These are phyloP conservation scores for Cryptococcus jaspeensis DNA, from an alignment of 1,284 basidiomycete species.

Conservation along the genomic window DNA sequence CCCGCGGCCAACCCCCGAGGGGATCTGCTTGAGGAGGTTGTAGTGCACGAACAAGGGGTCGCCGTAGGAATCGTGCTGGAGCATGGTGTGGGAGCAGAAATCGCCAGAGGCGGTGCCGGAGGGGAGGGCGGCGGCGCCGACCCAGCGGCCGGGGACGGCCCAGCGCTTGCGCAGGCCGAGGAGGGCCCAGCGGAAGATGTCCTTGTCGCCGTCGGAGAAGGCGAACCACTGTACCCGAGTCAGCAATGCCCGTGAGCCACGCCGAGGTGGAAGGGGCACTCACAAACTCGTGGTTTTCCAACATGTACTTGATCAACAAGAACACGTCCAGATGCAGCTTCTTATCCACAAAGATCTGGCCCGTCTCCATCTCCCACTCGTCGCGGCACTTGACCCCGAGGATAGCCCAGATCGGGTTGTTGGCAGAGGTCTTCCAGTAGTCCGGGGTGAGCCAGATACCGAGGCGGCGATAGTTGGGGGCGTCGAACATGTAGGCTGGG, in stretches of 20 bases:
- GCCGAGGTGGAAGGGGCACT: slow-evolving; percentile 2
- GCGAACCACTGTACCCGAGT: slow-evolving; percentile 54
- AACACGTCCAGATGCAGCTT: slow-evolving; percentile 53
- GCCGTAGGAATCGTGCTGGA: slow-evolving; percentile 54
- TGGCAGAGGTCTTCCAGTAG: slow-evolving; percentile 52
- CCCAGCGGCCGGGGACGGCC: slow-evolving; percentile 55
- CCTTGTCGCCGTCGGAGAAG: slow-evolving; percentile 57
- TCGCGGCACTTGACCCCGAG: slow-evolving; percentile 55
- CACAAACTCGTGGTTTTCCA: slow-evolving; percentile 46
- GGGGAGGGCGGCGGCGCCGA: slow-evolving; percentile 51
- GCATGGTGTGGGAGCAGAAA: slow-evolving; percentile 53
- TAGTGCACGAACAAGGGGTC: slow-evolving; percentile 54
- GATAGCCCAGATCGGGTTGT: slow-evolving; percentile 54
- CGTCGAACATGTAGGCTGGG: slow-evolving; percentile 52
- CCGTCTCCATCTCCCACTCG: slow-evolving; percentile 56
- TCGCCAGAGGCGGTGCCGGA: slow-evolving; percentile 43
- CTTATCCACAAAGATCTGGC: slow-evolving; percentile 56
- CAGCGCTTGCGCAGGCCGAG: slow-evolving; percentile 55
- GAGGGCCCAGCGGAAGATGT: slow-evolving; percentile 55
- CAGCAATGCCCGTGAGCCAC: too few species aligned
- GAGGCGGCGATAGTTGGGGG: slow-evolving; percentile 48
- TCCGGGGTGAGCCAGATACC: slow-evolving; percentile 47
- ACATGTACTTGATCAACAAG: slow-evolving; percentile 52
- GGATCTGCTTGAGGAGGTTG: slow-evolving; percentile 55
- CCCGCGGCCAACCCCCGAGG: slow-evolving; percentile 45